A percentile compares a stretch with the other conserved stretches of the same genome.
phyloP scores from a whole-genome alignment of 2,329 filamentous ascomycete genomes.

The Hypoxylon sp. region DNA sequence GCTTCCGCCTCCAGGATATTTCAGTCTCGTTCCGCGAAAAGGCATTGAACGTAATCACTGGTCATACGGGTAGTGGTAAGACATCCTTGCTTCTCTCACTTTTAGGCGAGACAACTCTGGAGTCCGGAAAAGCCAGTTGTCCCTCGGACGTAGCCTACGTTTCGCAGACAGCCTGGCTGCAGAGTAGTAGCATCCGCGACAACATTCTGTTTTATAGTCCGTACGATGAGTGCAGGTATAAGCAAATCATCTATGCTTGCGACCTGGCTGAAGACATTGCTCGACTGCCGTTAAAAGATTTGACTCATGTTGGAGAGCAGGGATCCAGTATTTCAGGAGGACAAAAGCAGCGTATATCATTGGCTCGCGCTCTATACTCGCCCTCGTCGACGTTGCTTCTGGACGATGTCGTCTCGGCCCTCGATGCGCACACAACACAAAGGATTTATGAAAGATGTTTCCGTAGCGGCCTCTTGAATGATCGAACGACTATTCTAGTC shows the following conservation, averaged over 20 bases:
- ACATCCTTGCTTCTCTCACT: not conserved
- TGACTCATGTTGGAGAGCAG: constrained; percentile 47
- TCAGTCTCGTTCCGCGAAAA: constrained; percentile 5
- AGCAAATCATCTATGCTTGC: constrained; percentile 4
- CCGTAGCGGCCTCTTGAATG: constrained; percentile 23
- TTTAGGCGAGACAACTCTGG: constrained; percentile 1
- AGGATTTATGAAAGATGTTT: constrained; percentile 31
- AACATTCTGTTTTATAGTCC: constrained; percentile 1
- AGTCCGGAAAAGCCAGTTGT: not conserved
- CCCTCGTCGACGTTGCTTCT: constrained; percentile 43
- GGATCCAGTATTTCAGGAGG: constrained; percentile 49
- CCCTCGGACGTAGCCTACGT: constrained; percentile 2
- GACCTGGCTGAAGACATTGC: constrained; percentile 20
- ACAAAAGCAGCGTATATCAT: constrained; percentile 47
- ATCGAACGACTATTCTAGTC: constrained; percentile 28
- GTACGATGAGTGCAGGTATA: constrained; percentile 1
- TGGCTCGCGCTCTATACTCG: constrained; percentile 49
- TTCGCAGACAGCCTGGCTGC: constrained; percentile 1
- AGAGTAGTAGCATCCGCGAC: not conserved
- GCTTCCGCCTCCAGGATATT: constrained; percentile 4
- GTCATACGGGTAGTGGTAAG: not conserved
- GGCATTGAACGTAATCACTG: not conserved
- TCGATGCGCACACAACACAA: constrained; percentile 45
- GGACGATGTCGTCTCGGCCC: constrained; percentile 50
- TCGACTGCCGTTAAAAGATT: constrained; percentile 39